Evolutionary conservation across 257 asterid species (phyloP).

Genomic region (Dorcoceras hygrometricum): DNA sequence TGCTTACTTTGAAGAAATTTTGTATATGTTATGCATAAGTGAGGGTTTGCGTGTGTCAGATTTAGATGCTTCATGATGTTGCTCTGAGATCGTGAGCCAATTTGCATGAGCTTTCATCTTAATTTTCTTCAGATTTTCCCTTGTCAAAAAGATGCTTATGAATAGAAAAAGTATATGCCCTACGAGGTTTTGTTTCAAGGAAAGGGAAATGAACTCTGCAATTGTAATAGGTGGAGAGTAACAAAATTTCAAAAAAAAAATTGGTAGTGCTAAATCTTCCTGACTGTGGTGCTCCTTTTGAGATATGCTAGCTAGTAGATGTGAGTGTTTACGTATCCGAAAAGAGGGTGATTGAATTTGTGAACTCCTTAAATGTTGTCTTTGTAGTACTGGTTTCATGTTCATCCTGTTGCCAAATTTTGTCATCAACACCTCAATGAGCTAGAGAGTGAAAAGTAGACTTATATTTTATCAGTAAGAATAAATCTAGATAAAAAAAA

Average conservation of each 20-base stretch:
- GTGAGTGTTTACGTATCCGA: background rate
- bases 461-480: background rate
- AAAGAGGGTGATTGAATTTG: background rate
- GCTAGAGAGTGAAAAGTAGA: background rate
- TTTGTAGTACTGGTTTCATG: background rate
- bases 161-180: background rate
- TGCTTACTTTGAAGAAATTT: constrained; percentile 1
- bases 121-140: background rate
- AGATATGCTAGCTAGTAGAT: background rate
- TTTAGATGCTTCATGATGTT: background rate
- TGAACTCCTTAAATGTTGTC: background rate
- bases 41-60: background rate
- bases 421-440: background rate
- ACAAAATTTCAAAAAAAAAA: background rate
- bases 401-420: background rate
- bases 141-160: background rate
- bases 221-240: no score
- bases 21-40: background rate
- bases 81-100: constrained; percentile 4
- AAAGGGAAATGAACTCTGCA: background rate
- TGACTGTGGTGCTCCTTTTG: background rate
- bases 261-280: background rate
- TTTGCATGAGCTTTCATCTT: background rate
- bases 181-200: background rate
- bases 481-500: background rate